A percentile compares a stretch with the other conserved stretches of the same genome.
These are phyloP conservation scores for Serpula lacrymans DNA, from an alignment of 768 basidiomycete species.

Conservation along the genomic window DNA sequence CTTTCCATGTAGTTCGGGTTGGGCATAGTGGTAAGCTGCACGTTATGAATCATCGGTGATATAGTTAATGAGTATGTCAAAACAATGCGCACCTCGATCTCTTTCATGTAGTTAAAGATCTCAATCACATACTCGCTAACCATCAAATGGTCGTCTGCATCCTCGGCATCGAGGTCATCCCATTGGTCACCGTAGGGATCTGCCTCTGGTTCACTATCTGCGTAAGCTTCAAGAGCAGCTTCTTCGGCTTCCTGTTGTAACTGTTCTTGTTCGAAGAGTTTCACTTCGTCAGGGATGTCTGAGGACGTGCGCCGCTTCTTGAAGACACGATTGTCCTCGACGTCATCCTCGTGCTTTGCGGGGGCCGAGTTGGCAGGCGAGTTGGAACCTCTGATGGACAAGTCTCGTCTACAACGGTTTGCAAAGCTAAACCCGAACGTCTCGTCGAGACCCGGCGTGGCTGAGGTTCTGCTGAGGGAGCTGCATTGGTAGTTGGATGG, in stretches of 20 bases:
- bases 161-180: slow-evolving; percentile 92
- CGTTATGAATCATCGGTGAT: too few species aligned
- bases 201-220: slow-evolving; percentile 54
- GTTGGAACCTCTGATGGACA: slow-evolving; percentile 27
- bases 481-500: slow-evolving; percentile 15
- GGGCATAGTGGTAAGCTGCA: slow-evolving; percentile 73
- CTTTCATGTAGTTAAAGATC: slow-evolving; percentile 88
- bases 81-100: slow-evolving; percentile 66
- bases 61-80: too few species aligned
- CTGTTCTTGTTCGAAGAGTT: slow-evolving; percentile 39
- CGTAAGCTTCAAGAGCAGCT: slow-evolving; percentile 36
- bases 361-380: too few species aligned
- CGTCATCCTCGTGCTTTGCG: slow-evolving; percentile 47
- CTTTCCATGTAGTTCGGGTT: slow-evolving; percentile 80
- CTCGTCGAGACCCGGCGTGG: slow-evolving; percentile 19
- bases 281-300: slow-evolving; percentile 44
- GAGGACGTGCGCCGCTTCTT: slow-evolving; percentile 81
- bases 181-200: slow-evolving; percentile 67
- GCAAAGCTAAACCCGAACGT: slow-evolving; percentile 20
- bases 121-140: slow-evolving; percentile 95
- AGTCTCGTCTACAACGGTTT: slow-evolving; percentile 28
- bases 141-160: slow-evolving; percentile 93
- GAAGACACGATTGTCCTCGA: slow-evolving; percentile 54
- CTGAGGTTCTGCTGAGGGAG: too few species aligned
- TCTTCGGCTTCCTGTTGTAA: slow-evolving; percentile 27